These are phyloP conservation scores for Trametes villosa DNA, from an alignment of 768 basidiomycete species.

Conservation along the genomic window DNA sequence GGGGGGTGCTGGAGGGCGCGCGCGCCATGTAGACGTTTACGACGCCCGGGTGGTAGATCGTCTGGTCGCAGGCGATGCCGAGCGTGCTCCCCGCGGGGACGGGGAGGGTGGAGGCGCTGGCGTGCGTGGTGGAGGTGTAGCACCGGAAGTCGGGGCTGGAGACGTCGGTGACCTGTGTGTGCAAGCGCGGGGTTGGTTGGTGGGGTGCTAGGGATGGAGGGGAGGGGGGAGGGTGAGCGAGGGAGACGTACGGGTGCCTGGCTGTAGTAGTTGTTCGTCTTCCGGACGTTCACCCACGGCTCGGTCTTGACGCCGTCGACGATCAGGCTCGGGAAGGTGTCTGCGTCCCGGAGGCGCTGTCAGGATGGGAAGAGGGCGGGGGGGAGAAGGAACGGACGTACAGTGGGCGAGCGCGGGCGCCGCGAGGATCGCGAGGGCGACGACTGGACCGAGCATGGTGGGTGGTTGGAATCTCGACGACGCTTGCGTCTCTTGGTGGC, in stretches of 20 bases:
- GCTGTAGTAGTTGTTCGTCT: slow-evolving; percentile 34
- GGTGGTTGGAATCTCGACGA: neutral
- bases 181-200: neutral
- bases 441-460: slow-evolving; percentile 9
- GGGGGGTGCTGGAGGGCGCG: slow-evolving; percentile 30
- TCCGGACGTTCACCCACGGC: slow-evolving; percentile 36
- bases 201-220: neutral
- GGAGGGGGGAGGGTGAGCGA: neutral
- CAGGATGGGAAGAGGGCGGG: neutral
- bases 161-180: slow-evolving; percentile 33
- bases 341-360: slow-evolving; percentile 10
- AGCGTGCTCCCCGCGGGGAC: slow-evolving; percentile 34
- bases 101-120: slow-evolving; percentile 28
- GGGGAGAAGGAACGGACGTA: slow-evolving; percentile 1
- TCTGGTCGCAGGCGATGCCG: slow-evolving; percentile 35
- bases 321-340: slow-evolving; percentile 37
- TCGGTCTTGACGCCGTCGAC: slow-evolving; percentile 23
- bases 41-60: slow-evolving; percentile 34
- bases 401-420: slow-evolving; percentile 30
- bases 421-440: slow-evolving; percentile 23
- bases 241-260: slow-evolving; percentile 33
- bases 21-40: slow-evolving; percentile 38
- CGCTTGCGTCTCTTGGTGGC: neutral
- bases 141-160: slow-evolving; percentile 36
- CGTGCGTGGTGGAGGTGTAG: slow-evolving; percentile 34